Base-by-base conservation (phyloP, 2,329 filamentous ascomycete genomes). In the Colletotrichum melonis region DNA sequence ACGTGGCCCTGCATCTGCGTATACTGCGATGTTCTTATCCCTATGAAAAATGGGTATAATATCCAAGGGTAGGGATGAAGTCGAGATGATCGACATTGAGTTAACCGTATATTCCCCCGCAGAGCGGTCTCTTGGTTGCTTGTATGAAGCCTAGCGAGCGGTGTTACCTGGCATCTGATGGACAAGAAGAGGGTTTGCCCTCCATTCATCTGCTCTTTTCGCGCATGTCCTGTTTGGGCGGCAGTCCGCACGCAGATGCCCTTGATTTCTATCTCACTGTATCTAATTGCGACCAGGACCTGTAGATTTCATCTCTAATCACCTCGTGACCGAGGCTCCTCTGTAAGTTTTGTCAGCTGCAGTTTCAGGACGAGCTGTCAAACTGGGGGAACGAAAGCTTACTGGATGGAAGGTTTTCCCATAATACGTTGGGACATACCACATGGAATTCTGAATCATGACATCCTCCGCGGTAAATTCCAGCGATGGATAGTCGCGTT, bases 391-490 rank as follows among this genome's bases (percentile, higher is more conserved):
- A 30, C 14, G 2, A 62, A n/a, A 11, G 76, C 80, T 67, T 79
- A 82, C 81, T 56, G 85, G 84, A 76, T 87, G 84, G 76, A 86
- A 86, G 0, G 83, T 85, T 77, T 85, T 85, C 56, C 83, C 85
- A 65, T 85, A 86, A 69, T 83, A 86, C 35, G 84, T 85, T 16
- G 85, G 85, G n/a, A 85, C 84, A 76, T 84, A 84, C 84, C 84
- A 86, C 82, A 85, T 85, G 3, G 82, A 83, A 57, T 82, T 82
- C 65, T 80, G 69, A 7, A 76, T 70, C 30, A 76, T 71, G 4
- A 81, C 28, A 14, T 78, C 75, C 1, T 77, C 78, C 9, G 77
- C 71, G 3, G 80, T 79, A 56, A 74, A 77, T 57, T 77, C 78
- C 54, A 86, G 78, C 4, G 75, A 78, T 4, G 83, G 82, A 64